Base-by-base conservation (phyloP, 176 grass and related monocot species). In the Aegilops umbellulata region DNA sequence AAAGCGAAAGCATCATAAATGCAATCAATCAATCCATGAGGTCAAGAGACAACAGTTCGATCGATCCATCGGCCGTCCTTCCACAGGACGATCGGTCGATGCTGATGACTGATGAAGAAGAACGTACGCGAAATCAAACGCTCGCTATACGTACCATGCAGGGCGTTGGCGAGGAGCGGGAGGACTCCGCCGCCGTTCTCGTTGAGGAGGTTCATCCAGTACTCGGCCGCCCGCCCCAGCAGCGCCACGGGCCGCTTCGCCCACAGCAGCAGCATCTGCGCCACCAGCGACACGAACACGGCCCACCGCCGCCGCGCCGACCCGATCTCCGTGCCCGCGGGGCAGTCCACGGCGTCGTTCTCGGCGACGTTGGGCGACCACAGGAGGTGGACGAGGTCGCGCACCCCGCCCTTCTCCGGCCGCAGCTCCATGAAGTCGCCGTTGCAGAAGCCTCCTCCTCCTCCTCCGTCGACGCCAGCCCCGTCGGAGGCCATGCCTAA, bases 191-290 rank as follows among this genome's bases (percentile, higher is more conserved):
- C 79, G 64, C 84, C 88, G 57, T 97, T 94, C 46, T 89, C 88
- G 29, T 68, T 62, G 80, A 92, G 80, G 58, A 97, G 78, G 87
- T 97, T 97, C 90, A 91, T 89, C 95, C 90, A 94, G 85, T 72
- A 80, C 89, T 91, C 95, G 8, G 90, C 29, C 5, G 16, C 53
- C 3, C 49, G 19, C 46, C 95, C 95, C 4, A 94, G 27, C 26
- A 82, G 24, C 27, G 95, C 92, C 82, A 94, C 76, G n/a, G 92
- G 95, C 68, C 84, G 89, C 84, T 86, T 90, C 14, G 34, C 68
- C 84, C 69, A 76, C 53, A 91, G 60, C 66, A 97, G 79, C 46
- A 93, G 76, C 82, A 81, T 83, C 76, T 94, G 95, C 84, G 86
- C 76, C n/a, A 88, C 31, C 46, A 97, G 78, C 65, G 92, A 94